Base-by-base conservation (phyloP, 345 rosid genomes). In the Mangifera indica region DNA sequence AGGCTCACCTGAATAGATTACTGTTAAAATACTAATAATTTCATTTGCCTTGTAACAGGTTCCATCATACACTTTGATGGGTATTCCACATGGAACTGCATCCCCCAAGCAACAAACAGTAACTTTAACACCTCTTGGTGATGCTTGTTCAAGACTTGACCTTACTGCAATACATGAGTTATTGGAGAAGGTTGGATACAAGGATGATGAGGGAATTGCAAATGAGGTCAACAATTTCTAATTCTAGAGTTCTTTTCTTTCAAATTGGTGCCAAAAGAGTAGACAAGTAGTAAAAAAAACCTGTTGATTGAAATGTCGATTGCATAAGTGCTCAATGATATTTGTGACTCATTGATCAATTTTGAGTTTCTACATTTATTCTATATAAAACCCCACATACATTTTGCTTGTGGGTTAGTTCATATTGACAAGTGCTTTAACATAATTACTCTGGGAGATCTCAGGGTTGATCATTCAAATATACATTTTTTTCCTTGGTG, bases 191-290 rank as follows among this genome's bases (percentile, higher is more conserved):
- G 48, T 71, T 34, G 97, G 97, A 65, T 91, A 91, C 82, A 88
- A 85, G 77, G 95, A 91, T 44, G 97, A 91, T 44, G 95, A 89
- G 57, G 97, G 95, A 15, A 72, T 84, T 49, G 95, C 95, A 71
- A 89, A 87, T 84, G 97, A 89, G 91, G 97, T 89, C 46, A 75
- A 79, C 61, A 26, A 24, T 69, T 52, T 40, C 72, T n/a, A 21
- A 18, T n/a, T 20, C 46, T 34, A 10, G 53, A 12, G 25, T 24
- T 17, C 25, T 25, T 17, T 79, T 63, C 13, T n/a, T 75, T 42
- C 45, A 42, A 52, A 42, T 18, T 42, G 44, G 45, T 70, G n/a
- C 26, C 34, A 48, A 49, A 2, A 45, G 2, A 21, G 15, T 1
- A 29, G 32, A 29, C 2, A 29, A 29, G 32, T 29, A 29, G 3